phyloP scores from a whole-genome alignment of 2,329 filamentous ascomycete species.

The Zelopaecilomyces penicillatus region DNA sequence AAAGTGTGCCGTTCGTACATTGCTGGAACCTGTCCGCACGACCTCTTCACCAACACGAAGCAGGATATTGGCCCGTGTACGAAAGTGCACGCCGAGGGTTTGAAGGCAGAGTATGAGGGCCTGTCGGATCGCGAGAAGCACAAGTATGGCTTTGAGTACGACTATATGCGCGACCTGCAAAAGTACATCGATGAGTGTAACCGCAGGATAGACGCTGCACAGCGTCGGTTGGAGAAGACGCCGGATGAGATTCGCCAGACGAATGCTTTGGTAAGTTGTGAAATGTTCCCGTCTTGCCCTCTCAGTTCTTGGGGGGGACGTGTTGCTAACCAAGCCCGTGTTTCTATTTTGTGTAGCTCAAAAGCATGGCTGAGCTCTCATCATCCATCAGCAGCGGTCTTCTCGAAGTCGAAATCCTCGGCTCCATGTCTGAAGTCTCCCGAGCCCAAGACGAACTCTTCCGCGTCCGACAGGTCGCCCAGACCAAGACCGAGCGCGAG shows the following conservation, averaged over 20 bases:
- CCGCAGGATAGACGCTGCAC: constrained; percentile 80
- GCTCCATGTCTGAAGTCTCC: constrained; percentile 71
- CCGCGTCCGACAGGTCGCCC: constrained; percentile 70
- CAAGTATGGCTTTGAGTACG: constrained; percentile 85
- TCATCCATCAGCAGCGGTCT: constrained; percentile 74
- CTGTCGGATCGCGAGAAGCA: constrained; percentile 63
- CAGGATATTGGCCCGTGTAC: constrained; percentile 87
- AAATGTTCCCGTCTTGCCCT: not conserved
- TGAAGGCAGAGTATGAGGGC: constrained; percentile 81
- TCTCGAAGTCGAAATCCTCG: constrained; percentile 77
- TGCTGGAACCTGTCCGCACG: constrained; percentile 89
- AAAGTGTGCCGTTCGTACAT: constrained; percentile 95
- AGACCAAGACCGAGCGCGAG: constrained; percentile 75
- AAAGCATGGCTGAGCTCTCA: constrained; percentile 73
- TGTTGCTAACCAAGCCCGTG: not conserved
- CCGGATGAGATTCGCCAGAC: constrained; percentile 96
- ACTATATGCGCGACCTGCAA: constrained; percentile 92
- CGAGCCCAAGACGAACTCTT: constrained; percentile 82
- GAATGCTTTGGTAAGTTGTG: constrained; percentile 59
- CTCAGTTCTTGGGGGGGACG: not conserved
- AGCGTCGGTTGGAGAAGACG: constrained; percentile 89
- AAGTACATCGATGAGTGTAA: constrained; percentile 98
- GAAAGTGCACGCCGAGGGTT: constrained; percentile 77
- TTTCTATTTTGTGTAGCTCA: constrained; percentile 41
- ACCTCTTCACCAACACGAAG: constrained; percentile 99